phyloP scores from a whole-genome alignment of 2,329 filamentous ascomycete genomes.

The Talaromyces verruculosus region DNA sequence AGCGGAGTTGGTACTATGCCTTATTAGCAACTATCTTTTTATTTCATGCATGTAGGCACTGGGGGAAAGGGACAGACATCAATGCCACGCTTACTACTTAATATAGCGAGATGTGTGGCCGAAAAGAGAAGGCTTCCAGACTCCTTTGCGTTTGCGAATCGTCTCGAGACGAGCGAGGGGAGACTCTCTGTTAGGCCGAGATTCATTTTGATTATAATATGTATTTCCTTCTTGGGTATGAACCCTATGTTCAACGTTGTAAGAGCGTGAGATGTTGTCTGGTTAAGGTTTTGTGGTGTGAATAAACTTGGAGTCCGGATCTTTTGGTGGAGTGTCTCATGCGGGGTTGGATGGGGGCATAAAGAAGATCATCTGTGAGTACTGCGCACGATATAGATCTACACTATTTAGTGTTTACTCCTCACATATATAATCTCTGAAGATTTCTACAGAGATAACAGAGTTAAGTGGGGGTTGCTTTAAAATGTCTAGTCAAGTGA shows the following conservation, averaged over 20 bases:
- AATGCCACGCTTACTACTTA: constrained; percentile 21
- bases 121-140: constrained; percentile 41
- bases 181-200: constrained; percentile 39
- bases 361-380: neutral
- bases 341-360: neutral
- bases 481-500: neutral
- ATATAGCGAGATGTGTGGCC: constrained; percentile 40
- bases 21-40: neutral
- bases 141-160: constrained; percentile 40
- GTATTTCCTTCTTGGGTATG: neutral
- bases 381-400: neutral
- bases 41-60: neutral
- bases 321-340: neutral
- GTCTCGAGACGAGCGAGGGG: constrained; percentile 37
- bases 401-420: neutral
- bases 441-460: neutral
- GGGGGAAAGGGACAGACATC: neutral
- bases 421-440: neutral
- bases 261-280: neutral
- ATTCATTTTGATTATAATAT: constrained; percentile 31
- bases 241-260: neutral
- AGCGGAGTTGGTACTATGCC: constrained; percentile 49
- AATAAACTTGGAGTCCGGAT: constrained; percentile 5
- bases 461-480: too few relatives aligned
- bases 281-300: constrained; percentile 8